Percentiles rank a stretch among this genome's conserved stretches.
Evolutionary conservation across 805 yeast species (phyloP).

Genomic region (Brettanomyces custersianus): DNA sequence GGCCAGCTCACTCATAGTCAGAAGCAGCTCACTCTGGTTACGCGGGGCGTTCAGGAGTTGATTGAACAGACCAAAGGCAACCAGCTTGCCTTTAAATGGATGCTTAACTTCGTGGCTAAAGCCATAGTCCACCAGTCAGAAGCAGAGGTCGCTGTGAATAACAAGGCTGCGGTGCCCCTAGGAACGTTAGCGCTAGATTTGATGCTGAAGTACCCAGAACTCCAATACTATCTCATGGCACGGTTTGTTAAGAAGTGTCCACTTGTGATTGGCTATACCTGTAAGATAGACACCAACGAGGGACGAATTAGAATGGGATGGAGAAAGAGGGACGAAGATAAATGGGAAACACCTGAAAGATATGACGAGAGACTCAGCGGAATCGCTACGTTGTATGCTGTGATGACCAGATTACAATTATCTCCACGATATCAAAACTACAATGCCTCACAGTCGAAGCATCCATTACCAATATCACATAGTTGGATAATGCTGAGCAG

Average conservation of each 20-base stretch:
- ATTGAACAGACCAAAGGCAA: constrained; percentile 38
- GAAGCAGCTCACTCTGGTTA: constrained; percentile 46
- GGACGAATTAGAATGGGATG: constrained; percentile 87
- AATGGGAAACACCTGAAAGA: constrained; percentile 52
- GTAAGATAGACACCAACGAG: constrained; percentile 68
- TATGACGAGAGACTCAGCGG: constrained; percentile 87
- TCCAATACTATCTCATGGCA: constrained; percentile 56
- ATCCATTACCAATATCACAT: constrained; percentile 48
- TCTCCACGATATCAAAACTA: constrained; percentile 16
- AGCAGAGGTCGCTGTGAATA: constrained; percentile 75
- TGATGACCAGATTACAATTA: constrained; percentile 47
- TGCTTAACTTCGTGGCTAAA: constrained; percentile 75
- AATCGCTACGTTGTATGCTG: constrained; percentile 71
- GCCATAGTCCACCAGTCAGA: constrained; percentile 87
- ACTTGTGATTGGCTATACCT: constrained; percentile 70
- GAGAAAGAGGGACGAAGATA: constrained; percentile 43
- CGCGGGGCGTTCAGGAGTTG: constrained; percentile 39
- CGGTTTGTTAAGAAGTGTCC: constrained; percentile 91
- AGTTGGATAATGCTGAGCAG: constrained; percentile 74
- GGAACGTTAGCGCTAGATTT: constrained; percentile 55
- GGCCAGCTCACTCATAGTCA: constrained; percentile 81
- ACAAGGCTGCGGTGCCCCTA: constrained; percentile 71
- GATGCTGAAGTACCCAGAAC: constrained; percentile 37
- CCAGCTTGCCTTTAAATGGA: constrained; percentile 58
- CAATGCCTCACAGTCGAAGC: constrained; percentile 20